Percentiles rank a stretch among this genome's conserved stretches.
phyloP scores from a whole-genome alignment of 192 early-diverging fungal species.

The Coemansia sp. region DNA sequence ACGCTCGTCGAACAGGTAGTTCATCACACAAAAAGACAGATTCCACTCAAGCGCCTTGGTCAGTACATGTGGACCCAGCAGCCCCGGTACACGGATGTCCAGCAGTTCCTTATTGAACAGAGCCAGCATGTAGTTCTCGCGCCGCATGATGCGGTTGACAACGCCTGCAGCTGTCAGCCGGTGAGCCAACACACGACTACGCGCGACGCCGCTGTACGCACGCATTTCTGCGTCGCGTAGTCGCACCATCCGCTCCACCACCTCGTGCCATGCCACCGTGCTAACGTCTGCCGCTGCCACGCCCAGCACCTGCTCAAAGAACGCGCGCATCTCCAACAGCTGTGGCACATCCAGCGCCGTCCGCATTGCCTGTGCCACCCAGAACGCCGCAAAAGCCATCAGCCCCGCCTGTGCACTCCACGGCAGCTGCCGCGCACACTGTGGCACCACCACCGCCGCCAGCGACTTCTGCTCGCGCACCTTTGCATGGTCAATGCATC shows the following conservation, averaged over 20 bases:
- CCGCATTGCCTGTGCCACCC: conserved; percentile 70
- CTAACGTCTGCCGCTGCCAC: conserved; percentile 79
- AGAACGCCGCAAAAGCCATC: conserved; percentile 67
- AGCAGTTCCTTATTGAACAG: conserved; percentile 92
- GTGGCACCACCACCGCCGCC: conserved; percentile 71
- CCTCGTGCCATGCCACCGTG: conserved; percentile 83
- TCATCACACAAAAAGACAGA: conserved; percentile 79
- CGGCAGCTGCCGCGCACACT: conserved; percentile 72
- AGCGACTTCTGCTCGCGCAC: conserved; percentile 70
- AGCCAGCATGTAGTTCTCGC: conserved; percentile 96
- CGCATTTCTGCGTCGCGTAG: conserved; percentile 67
- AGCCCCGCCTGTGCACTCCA: conserved; percentile 60
- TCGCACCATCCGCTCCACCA: conserved; percentile 71
- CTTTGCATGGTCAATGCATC: conserved; percentile 86
- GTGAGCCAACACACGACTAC: conserved; percentile 51
- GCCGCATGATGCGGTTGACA: conserved; percentile 92
- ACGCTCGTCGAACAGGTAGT: conserved; percentile 85
- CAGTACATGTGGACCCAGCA: conserved; percentile 63
- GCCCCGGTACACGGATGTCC: conserved; percentile 69
- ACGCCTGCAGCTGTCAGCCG: conserved; percentile 72
- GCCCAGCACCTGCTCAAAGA: conserved; percentile 77
- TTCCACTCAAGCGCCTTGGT: conserved; percentile 93
- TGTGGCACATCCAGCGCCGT: conserved; percentile 68
- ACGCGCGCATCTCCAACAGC: conserved; percentile 79
- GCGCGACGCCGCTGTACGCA: conserved; percentile 50